Base-by-base conservation (phyloP, 345 rosid species). In the Salix viminalis region DNA sequence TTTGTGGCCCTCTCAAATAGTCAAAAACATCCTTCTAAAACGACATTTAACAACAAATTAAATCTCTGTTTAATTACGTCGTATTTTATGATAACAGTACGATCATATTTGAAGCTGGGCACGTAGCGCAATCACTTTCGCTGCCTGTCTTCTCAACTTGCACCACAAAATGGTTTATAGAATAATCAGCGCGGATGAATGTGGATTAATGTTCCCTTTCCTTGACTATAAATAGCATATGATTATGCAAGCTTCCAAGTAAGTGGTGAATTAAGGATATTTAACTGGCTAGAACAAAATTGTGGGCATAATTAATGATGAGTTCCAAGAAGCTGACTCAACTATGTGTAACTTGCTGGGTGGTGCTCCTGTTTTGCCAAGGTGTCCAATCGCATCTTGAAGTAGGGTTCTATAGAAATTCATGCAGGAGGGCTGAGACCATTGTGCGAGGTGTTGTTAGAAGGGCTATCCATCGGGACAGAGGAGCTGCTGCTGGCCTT, bases 401-500 rank as follows among this genome's bases (percentile, higher is more conserved):
- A 73, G 77, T 85, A 19, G 89, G 89, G 21, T 90, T 81, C 75
- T 90, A 90, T 71, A 11, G 8, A 4, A 41, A 69, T 21, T 77
- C 79, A 14, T 90, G 93, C 67, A 1, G 48, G 19, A 14, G 68
- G n/a, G 89, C 84, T 41, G 91, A 90, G 78, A 73, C 74, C 54
- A 76, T 88, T 24, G 84, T 90, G 2, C 85, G 83, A 78, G 74
- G 67, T 18, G 87, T 82, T 30, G 89, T 88, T 72, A 67, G 36
- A 42, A 74, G 81, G 65, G 90, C 61, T 36, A 58, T 87, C 61
- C 2, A 3, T 3, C 77, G 32, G 61, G 83, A 88, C 65, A 75
- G 2, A 62, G 91, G 90, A 12, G 52, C 87, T 2, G 88, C 85
- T 65, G 86, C 91, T 30, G 89, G 85, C 13, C 86, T 90, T 16